Evolutionary conservation across 495 filamentous ascomycete species (phyloP).

Genomic region (Neurospora sp.): DNA sequence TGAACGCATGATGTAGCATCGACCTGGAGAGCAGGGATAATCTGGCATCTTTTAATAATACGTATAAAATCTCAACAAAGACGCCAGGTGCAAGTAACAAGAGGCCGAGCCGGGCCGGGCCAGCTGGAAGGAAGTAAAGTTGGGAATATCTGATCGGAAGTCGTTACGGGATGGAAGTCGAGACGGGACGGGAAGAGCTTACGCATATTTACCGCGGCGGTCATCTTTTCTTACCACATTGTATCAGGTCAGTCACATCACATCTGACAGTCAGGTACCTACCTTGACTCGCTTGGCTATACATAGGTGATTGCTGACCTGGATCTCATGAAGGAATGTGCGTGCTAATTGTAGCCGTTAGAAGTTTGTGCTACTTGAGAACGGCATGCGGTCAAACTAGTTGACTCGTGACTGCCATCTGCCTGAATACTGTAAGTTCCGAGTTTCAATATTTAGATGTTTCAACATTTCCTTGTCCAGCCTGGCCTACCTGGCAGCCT

Average conservation of each 20-base stretch:
- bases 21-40: too few species aligned
- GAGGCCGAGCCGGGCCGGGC: too few species aligned
- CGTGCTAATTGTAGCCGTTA: not conserved
- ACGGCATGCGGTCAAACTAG: not conserved
- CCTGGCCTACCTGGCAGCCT: too few species aligned
- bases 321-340: not conserved
- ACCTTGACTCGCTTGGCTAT: not conserved
- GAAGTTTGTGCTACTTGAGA: not conserved
- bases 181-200: not conserved
- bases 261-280: not conserved
- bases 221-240: not conserved
- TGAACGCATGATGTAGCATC: too few species aligned
- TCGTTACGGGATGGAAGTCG: not conserved
- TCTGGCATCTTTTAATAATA: too few species aligned
- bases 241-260: not conserved
- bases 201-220: not conserved
- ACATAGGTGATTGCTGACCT: not conserved
- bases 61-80: too few species aligned
- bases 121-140: too few species aligned
- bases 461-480: too few species aligned
- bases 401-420: too few species aligned
- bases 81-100: too few species aligned
- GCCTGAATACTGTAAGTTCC: too few species aligned
- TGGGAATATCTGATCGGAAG: not conserved
- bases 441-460: too few species aligned